Evolutionary conservation across 2,329 filamentous ascomycete species (phyloP).

Genomic region (Curvularia verruculosa): DNA sequence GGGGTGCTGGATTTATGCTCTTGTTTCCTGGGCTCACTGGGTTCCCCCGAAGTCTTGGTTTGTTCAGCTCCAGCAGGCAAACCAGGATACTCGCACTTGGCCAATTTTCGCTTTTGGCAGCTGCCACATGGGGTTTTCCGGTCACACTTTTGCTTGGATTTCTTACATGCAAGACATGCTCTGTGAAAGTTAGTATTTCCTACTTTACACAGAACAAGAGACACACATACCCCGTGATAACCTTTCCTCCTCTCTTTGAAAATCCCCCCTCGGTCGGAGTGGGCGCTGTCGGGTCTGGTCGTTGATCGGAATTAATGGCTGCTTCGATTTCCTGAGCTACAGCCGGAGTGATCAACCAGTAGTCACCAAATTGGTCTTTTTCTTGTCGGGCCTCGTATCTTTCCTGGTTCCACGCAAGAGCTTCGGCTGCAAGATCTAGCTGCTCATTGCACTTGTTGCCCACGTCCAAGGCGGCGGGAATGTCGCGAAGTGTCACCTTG

Average conservation of each 20-base stretch:
- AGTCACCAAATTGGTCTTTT: conserved; percentile 63
- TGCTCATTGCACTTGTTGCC: conserved; percentile 67
- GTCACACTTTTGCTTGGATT: conserved; percentile 20
- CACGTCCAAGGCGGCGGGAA: conserved; percentile 76
- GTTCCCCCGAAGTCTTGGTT: not conserved
- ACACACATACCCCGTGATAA: conserved; percentile 17
- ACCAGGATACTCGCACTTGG: conserved; percentile 16
- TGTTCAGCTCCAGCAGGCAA: conserved; percentile 5
- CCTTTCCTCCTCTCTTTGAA: conserved; percentile 8
- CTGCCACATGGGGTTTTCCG: conserved; percentile 17
- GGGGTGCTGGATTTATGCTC: not conserved
- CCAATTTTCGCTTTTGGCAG: conserved; percentile 12
- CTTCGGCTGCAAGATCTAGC: conserved; percentile 72
- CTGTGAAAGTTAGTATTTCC: conserved; percentile 6
- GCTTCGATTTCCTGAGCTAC: conserved; percentile 46
- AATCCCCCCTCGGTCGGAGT: conserved; percentile 17
- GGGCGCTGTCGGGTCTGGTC: conserved; percentile 26
- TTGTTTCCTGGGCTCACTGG: not conserved
- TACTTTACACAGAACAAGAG: not conserved
- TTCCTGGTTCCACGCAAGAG: conserved; percentile 69
- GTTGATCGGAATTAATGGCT: conserved; percentile 19
- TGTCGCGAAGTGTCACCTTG: conserved; percentile 57
- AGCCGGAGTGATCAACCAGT: conserved; percentile 67
- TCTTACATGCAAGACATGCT: conserved; percentile 18
- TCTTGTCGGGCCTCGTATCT: conserved; percentile 66